Evolutionary conservation across 192 early-diverging fungal genomes (phyloP).

Genomic region (Endogone sp.): DNA sequence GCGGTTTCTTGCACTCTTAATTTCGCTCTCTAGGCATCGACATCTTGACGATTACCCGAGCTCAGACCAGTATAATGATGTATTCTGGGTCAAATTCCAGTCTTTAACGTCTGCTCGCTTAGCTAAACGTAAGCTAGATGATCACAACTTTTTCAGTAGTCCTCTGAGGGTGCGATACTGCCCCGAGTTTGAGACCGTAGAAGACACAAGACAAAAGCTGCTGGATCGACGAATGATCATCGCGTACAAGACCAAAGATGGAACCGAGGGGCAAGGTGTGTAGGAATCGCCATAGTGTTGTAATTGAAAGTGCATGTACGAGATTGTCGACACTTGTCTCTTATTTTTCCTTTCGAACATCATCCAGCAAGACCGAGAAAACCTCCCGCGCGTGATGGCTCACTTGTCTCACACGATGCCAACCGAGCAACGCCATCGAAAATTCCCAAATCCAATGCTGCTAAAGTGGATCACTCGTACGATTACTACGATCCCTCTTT

Average conservation of each 20-base stretch:
- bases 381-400: background rate
- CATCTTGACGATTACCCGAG: slow-evolving; percentile 19
- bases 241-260: slow-evolving; percentile 12
- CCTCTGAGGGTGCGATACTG: slow-evolving; percentile 32
- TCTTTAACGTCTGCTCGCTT: slow-evolving; percentile 21
- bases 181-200: slow-evolving; percentile 33
- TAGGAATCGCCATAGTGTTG: background rate
- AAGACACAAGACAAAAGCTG: slow-evolving; percentile 40
- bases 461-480: background rate
- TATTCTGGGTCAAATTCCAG: slow-evolving; percentile 23
- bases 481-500: background rate
- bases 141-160: slow-evolving; percentile 30
- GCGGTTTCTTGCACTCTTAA: background rate
- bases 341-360: background rate
- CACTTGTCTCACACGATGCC: background rate
- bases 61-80: slow-evolving; percentile 20
- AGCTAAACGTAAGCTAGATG: slow-evolving; percentile 32
- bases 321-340: too few species aligned
- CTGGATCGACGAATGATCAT: slow-evolving; percentile 24
- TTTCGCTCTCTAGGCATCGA: background rate
- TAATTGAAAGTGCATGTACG: too few species aligned
- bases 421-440: too few species aligned
- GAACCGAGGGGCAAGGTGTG: background rate
- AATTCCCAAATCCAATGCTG: too few species aligned
- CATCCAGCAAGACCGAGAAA: background rate